These are phyloP conservation scores for Naegleria fowleri DNA, from an alignment of 208 protist species.

Conservation along the genomic window DNA sequence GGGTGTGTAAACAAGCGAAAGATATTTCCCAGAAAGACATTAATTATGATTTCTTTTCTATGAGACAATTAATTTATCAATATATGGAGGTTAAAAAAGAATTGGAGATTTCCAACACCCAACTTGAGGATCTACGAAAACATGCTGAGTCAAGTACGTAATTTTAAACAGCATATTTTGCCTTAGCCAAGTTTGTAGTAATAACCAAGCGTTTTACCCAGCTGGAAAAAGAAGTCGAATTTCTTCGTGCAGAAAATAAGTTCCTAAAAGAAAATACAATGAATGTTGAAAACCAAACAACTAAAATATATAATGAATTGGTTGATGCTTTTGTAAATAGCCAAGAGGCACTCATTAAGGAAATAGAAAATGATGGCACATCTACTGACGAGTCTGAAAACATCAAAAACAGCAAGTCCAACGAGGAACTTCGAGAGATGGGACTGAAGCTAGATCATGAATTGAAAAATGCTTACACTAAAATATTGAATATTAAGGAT, in stretches of 20 bases:
- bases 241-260: neutral
- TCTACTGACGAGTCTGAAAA: neutral
- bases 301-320: neutral
- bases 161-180: neutral
- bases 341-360: neutral
- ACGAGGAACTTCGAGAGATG: neutral
- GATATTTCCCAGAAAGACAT: neutral
- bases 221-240: neutral
- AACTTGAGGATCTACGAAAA: neutral
- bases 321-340: neutral
- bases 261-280: neutral
- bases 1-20: neutral
- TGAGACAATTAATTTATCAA: neutral
- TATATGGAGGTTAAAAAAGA: neutral
- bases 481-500: neutral
- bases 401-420: neutral
- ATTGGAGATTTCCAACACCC: neutral
- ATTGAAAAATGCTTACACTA: neutral
- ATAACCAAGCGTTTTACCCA: neutral
- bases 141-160: neutral
- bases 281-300: neutral
- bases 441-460: neutral
- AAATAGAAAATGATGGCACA: neutral
- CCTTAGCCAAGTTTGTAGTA: neutral
- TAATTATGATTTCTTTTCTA: constrained; percentile 14